Percentiles rank a stretch among this genome's conserved stretches.
Conservation (phyloP, 106 monocot genomes). For the Alisma plantagoaquatica region DNA sequence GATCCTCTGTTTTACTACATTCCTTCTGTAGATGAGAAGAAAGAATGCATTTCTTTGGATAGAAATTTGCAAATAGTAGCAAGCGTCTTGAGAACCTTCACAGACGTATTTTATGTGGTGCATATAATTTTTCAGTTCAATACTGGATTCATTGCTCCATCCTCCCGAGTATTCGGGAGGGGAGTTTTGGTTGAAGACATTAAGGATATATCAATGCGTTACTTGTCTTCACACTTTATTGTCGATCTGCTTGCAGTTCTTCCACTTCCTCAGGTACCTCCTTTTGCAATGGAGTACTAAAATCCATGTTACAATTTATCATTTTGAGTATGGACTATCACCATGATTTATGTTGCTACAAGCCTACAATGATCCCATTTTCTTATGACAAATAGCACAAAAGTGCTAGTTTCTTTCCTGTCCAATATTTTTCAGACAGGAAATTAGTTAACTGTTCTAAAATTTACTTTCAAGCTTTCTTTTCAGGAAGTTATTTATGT, state of each 20-base stretch:
- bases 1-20: slow-evolving; percentile 94
- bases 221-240: slow-evolving; percentile 64
- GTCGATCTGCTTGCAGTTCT: slow-evolving; percentile 62
- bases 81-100: slow-evolving; percentile 42
- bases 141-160: slow-evolving; percentile 77
- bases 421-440: too few species aligned
- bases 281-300: neutral
- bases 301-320: neutral
- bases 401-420: too few species aligned
- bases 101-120: slow-evolving; percentile 46
- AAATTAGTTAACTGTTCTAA: too few species aligned
- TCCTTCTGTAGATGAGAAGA: slow-evolving; percentile 35
- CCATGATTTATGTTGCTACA: too few species aligned
- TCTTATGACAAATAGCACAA: too few species aligned
- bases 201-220: slow-evolving; percentile 56
- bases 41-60: slow-evolving; percentile 56
- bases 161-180: slow-evolving; percentile 76
- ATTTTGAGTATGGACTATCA: too few species aligned
- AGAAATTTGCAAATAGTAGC: slow-evolving; percentile 52
- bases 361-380: too few species aligned
- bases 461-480: too few species aligned
- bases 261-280: slow-evolving; percentile 71
- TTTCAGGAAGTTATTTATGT: too few species aligned
- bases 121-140: slow-evolving; percentile 77
- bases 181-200: slow-evolving; percentile 80